Conservation (phyloP, 2,329 filamentous ascomycete species). For the Fusarium proliferatum region DNA sequence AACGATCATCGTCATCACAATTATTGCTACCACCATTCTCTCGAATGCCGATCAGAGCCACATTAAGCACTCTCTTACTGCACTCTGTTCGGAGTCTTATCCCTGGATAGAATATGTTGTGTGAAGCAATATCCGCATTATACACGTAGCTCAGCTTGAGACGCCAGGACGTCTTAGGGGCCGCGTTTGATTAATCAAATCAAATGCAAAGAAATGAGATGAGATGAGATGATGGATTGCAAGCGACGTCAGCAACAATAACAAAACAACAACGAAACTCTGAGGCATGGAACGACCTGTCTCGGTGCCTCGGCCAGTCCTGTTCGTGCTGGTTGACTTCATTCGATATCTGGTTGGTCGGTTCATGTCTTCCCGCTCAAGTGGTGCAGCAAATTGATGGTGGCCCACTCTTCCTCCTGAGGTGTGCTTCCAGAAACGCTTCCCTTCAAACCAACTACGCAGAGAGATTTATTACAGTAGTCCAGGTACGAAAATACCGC, state of each 20-base stretch:
- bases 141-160: slow-evolving; percentile 4
- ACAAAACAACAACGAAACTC: slow-evolving; percentile 26
- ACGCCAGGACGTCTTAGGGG: slow-evolving; percentile 3
- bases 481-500: slow-evolving; percentile 38
- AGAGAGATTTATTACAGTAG: slow-evolving; percentile 21
- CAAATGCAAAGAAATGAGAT: slow-evolving; percentile 7
- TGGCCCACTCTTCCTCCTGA: slow-evolving; percentile 29
- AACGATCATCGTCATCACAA: slow-evolving; percentile 28
- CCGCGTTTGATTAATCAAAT: slow-evolving; percentile 24
- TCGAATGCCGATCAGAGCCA: slow-evolving; percentile 27
- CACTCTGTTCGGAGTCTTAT: not conserved
- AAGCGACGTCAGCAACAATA: slow-evolving; percentile 13
- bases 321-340: slow-evolving; percentile 13
- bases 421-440: slow-evolving; percentile 45
- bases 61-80: slow-evolving; percentile 10
- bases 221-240: slow-evolving; percentile 11
- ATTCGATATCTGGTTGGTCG: slow-evolving; percentile 28
- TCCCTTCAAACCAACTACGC: slow-evolving; percentile 17
- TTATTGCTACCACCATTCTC: slow-evolving; percentile 5
- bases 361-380: slow-evolving; percentile 31
- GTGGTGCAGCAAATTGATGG: slow-evolving; percentile 18
- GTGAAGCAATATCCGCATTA: slow-evolving; percentile 24
- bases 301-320: slow-evolving; percentile 22
- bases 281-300: slow-evolving; percentile 21
- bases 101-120: not conserved